Base-by-base conservation (phyloP, 495 filamentous ascomycete species). In the Talaromyces thailandensis region DNA sequence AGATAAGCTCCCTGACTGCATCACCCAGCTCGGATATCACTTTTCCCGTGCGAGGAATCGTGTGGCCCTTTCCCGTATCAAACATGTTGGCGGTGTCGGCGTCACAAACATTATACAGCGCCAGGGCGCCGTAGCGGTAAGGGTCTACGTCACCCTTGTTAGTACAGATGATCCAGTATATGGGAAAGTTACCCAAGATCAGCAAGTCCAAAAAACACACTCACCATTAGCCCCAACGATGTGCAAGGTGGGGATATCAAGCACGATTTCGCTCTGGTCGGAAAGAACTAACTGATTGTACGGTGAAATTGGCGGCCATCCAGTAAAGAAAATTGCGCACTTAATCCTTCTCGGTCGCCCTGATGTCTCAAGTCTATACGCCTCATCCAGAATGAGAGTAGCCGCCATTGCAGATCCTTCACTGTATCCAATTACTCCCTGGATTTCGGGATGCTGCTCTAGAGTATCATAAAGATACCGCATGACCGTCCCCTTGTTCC, bases 401-500 rank as follows among this genome's bases (percentile, higher is more conserved):
- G 78, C 78, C 4, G 81, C 84, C 18, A 86, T 76, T 0, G 80
- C 80, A 28, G 84, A 82, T 18, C 84, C 84, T 63, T 87, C 84
- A 2, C 82, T 85, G 60, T 86, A 86, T 5, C 83, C 83, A 61
- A 86, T 77, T 62, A 86, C 66, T 6, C 77, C 81, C 23, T 81
- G 74, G 51, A 72, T 67, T 18, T 69, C 70, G 9, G 70, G 70
- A 32, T 72, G 57, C 25, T 64, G 58, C 21, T 68, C 68, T 28
- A 72, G 45, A 0, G 61, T 65, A 12, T 70, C 66, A 45, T 70
- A 67, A n/a, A 72, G 68, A 52, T 67, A 72, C 0, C 66, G 58
- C 65, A 72, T 70, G 28, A 72, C 68, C 9, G 67, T 16, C 1
- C 62, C 35, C 55, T 66, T 53, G 18, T 72, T 72, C 9, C 57